A percentile compares a stretch with the other conserved stretches of the same genome.
These are phyloP conservation scores for Syzygium malaccense DNA, from an alignment of 441 rosid genomes.

Conservation along the genomic window DNA sequence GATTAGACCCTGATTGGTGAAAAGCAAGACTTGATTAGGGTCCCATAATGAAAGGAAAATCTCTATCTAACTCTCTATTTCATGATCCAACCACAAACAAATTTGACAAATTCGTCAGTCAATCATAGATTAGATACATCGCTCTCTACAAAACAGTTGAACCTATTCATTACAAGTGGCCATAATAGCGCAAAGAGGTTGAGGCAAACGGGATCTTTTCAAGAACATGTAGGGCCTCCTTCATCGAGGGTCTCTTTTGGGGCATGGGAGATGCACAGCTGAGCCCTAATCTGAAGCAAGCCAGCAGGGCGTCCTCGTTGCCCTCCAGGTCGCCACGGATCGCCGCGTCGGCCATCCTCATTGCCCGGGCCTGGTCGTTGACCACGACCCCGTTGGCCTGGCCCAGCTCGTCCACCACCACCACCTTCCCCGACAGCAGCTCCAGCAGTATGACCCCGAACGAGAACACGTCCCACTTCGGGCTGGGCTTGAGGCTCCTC, in stretches of 20 bases:
- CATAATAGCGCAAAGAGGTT: constrained; percentile 16
- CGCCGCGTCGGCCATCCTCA: constrained; percentile 58
- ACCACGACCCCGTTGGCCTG: constrained; percentile 62
- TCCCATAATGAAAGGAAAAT: neutral
- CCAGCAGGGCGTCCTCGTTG: constrained; percentile 59
- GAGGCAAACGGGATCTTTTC: constrained; percentile 47
- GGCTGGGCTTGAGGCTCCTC: constrained; percentile 63
- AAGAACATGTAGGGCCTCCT: constrained; percentile 58
- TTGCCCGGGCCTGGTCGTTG: constrained; percentile 47
- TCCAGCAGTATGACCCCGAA: constrained; percentile 76
- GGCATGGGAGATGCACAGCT: constrained; percentile 67
- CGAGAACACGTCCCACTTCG: constrained; percentile 80
- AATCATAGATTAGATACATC: constrained; percentile 23
- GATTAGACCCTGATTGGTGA: neutral
- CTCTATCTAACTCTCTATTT: neutral
- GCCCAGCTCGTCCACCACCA: constrained; percentile 61
- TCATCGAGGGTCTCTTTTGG: constrained; percentile 77
- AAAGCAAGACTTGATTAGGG: neutral
- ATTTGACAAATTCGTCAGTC: neutral
- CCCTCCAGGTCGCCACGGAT: constrained; percentile 71
- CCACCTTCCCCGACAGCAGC: constrained; percentile 60
- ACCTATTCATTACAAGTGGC: constrained; percentile 12
- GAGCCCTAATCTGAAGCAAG: constrained; percentile 64
- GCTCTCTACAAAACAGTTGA: neutral
- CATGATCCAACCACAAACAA: neutral